A percentile compares a stretch with the other conserved stretches of the same genome.
phyloP scores from a whole-genome alignment of 805 yeast species.

The Nakazawaea peltata region DNA sequence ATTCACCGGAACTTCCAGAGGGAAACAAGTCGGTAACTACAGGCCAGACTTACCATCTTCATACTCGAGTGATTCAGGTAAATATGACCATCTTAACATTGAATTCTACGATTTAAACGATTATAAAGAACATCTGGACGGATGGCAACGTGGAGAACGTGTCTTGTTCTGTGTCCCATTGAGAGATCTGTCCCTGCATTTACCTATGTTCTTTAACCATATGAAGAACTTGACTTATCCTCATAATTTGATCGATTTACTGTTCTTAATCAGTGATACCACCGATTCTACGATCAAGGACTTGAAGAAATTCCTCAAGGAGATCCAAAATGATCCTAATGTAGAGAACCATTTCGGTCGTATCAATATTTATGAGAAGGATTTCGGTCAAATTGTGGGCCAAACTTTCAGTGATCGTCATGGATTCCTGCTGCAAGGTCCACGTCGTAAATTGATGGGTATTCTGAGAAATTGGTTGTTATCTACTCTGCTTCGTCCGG shows the following conservation, averaged over 20 bases:
- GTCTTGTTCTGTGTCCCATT: slow-evolving; percentile 82
- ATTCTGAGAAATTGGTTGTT: slow-evolving; percentile 90
- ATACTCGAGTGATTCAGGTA: slow-evolving; percentile 16
- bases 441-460: slow-evolving; percentile 88
- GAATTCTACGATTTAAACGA: slow-evolving; percentile 67
- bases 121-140: slow-evolving; percentile 57
- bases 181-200: slow-evolving; percentile 85
- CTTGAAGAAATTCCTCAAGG: slow-evolving; percentile 48
- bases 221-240: slow-evolving; percentile 78
- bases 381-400: slow-evolving; percentile 86
- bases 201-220: slow-evolving; percentile 84
- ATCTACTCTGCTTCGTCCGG: slow-evolving; percentile 75
- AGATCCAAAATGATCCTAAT: slow-evolving; percentile 60
- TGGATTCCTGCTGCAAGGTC: slow-evolving; percentile 92
- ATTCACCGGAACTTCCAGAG: slow-evolving; percentile 5
- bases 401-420: slow-evolving; percentile 88
- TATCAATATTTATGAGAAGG: slow-evolving; percentile 80
- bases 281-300: slow-evolving; percentile 78
- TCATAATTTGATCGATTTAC: slow-evolving; percentile 70
- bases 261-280: slow-evolving; percentile 86
- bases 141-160: slow-evolving; percentile 76
- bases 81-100: slow-evolving; percentile 31
- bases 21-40: slow-evolving; percentile 16
- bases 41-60: slow-evolving; percentile 28
- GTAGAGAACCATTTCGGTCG: slow-evolving; percentile 58